Base-by-base conservation (phyloP, 441 rosid species). In the Hura crepitans region DNA sequence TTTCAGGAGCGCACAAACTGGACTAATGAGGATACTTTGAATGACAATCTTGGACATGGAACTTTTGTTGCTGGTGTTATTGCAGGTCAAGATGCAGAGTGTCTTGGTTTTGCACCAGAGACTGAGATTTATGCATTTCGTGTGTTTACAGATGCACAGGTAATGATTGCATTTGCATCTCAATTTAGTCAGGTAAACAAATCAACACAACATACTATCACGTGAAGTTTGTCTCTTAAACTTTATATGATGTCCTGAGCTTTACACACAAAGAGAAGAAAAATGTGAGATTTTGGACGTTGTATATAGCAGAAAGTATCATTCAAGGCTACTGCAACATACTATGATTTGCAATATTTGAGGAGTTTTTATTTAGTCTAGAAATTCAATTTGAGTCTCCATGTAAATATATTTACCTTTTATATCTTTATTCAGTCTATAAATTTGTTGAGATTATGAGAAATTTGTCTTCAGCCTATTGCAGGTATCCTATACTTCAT, bases 11-110 rank as follows among this genome's bases (percentile, higher is more conserved):
- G 99, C 66, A 92, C 98, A 27, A 95, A 92, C 81, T 95, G 99
- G 99, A 95, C 99, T 12, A 90, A 89, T 69, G 99, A 95, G 78
- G 88, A 90, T 81, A 95, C 99, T 67, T 79, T 95, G 79, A 95
- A 92, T 87, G 99, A 95, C 83, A 95, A 92, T 78, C 97, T 95
- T 76, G 99, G 99, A 33, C 99, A 95, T 75, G 99, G 99, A 72
- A 95, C 99, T 15, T 95, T 95, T 85, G 99, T 95, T 71, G 99
- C 99, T 13, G 99, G 99, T 82, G 97, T 92, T 68, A 80, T 95
- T 76, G 96, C 98, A 72, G 95, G 98, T 76, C 89, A 78, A 76
- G 88, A 89, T 81, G 65, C 87, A 45, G 95, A 90, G 66, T 95
- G 99, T 82, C 93, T 89, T 78, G 99, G 98, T 66, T 95, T 95